These are phyloP conservation scores for Mucor sp. DNA, from an alignment of 371 early-diverging fungal genomes.

Conservation along the genomic window DNA sequence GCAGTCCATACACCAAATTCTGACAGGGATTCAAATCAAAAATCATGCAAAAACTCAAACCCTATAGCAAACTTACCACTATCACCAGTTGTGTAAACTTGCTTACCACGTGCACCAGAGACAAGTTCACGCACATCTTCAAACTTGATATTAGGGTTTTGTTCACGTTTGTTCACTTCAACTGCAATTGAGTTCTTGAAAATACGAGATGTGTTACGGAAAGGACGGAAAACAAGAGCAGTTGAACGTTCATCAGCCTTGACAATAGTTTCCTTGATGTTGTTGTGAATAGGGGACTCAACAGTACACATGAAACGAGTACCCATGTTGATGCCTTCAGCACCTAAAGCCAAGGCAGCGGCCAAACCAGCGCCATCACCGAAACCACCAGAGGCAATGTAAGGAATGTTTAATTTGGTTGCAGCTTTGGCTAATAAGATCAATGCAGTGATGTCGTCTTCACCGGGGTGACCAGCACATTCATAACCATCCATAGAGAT, in stretches of 20 bases:
- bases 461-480: constrained; percentile 87
- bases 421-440: constrained; percentile 77
- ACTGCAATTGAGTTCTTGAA: constrained; percentile 73
- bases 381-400: constrained; percentile 83
- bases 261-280: constrained; percentile 78
- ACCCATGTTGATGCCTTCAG: constrained; percentile 76
- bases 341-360: constrained; percentile 75
- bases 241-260: constrained; percentile 70
- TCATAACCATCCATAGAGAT: constrained; percentile 81
- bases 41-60: not conserved
- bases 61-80: not conserved
- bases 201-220: constrained; percentile 80
- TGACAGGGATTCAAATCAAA: not conserved
- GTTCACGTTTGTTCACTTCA: constrained; percentile 71
- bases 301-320: constrained; percentile 83
- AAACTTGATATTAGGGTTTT: constrained; percentile 61
- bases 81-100: constrained; percentile 73
- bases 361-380: constrained; percentile 73
- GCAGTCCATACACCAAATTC: constrained; percentile 81
- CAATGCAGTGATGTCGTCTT: constrained; percentile 76
- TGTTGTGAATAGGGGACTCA: constrained; percentile 73
- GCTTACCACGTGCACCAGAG: constrained; percentile 68
- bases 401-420: constrained; percentile 62
- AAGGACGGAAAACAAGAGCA: constrained; percentile 71
- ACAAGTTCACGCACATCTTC: constrained; percentile 71